Conservation (phyloP, 116 monocot species). For the Posidonia oceanica region DNA sequence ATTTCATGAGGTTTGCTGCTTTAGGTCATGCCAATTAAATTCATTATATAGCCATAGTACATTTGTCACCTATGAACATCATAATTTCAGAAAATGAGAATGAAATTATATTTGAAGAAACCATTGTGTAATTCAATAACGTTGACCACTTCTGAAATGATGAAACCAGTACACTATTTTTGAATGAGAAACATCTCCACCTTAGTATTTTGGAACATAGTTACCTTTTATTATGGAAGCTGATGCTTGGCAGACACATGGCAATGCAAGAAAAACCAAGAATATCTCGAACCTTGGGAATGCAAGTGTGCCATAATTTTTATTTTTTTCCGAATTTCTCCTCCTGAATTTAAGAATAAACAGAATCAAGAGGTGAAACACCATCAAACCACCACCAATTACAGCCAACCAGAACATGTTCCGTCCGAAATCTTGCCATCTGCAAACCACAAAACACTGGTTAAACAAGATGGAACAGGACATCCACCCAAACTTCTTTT, state of each 20-base stretch:
- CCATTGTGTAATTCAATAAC: too few species aligned
- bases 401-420: slow-evolving; percentile 93
- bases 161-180: neutral
- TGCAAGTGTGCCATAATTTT: slow-evolving; percentile 57
- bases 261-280: slow-evolving; percentile 60
- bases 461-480: neutral
- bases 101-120: too few species aligned
- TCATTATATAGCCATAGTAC: too few species aligned
- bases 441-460: slow-evolving; percentile 13
- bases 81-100: too few species aligned
- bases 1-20: too few species aligned
- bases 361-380: slow-evolving; percentile 42
- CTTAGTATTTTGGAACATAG: neutral
- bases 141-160: neutral
- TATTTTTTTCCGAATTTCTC: slow-evolving; percentile 27
- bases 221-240: slow-evolving; percentile 64
- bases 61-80: too few species aligned
- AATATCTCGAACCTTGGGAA: slow-evolving; percentile 88
- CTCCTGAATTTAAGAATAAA: slow-evolving; percentile 30
- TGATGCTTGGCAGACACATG: slow-evolving; percentile 80
- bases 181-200: neutral
- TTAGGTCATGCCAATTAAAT: too few species aligned
- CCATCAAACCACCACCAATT: slow-evolving; percentile 52
- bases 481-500: neutral
- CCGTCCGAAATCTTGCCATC: slow-evolving; percentile 73